Percentiles rank a stretch among this genome's conserved stretches.
Evolutionary conservation across 371 early-diverging fungal species (phyloP).

Genomic region (Batkoa obscura): DNA sequence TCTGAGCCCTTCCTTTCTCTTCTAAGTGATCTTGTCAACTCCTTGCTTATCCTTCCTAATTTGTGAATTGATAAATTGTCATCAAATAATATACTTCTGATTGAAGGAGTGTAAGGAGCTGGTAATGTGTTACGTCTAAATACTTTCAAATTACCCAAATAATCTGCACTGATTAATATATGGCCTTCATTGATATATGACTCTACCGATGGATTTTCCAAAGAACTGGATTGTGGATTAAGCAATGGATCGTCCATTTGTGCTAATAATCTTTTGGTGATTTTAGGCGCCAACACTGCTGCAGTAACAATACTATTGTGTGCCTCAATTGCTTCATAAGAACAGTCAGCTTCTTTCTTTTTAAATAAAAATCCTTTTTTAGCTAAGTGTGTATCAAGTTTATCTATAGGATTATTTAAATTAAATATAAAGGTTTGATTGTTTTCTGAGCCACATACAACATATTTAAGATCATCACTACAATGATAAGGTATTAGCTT

Average conservation of each 20-base stretch:
- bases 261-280: constrained; percentile 29
- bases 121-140: constrained; percentile 16
- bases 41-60: no score
- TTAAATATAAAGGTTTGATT: constrained; percentile 39
- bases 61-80: no score
- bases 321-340: constrained; percentile 18
- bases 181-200: constrained; percentile 24
- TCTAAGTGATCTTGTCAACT: no score
- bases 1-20: no score
- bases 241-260: constrained; percentile 21
- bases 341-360: constrained; percentile 14
- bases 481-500: not conserved
- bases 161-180: constrained; percentile 42
- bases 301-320: constrained; percentile 29
- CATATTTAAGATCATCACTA: constrained; percentile 49
- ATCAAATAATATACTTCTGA: no score
- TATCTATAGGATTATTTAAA: not conserved
- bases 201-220: constrained; percentile 9
- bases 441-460: constrained; percentile 70
- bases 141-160: constrained; percentile 35
- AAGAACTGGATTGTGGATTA: constrained; percentile 8
- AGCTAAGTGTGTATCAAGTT: constrained; percentile 16
- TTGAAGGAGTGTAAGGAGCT: not conserved
- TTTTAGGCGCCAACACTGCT: constrained; percentile 37
- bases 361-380: constrained; percentile 18